Percentiles rank a stretch among this genome's conserved stretches.
Evolutionary conservation across 768 basidiomycete genomes (phyloP).

Genomic region (Cyclocybe aegerita): DNA sequence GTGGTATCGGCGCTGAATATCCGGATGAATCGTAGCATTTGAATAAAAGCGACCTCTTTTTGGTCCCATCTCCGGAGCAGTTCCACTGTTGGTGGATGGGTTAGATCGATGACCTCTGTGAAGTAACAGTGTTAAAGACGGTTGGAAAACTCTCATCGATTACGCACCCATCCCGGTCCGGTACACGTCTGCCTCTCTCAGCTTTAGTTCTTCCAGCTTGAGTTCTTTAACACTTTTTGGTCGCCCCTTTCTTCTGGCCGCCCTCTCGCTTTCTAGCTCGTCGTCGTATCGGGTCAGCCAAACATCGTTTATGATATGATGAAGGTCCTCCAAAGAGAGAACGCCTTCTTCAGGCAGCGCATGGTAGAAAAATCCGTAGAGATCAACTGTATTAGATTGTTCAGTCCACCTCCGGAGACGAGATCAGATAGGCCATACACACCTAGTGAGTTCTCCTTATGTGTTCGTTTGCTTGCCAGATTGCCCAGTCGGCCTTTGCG

Average conservation of each 20-base stretch:
- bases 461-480: slow-evolving; percentile 50
- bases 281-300: slow-evolving; percentile 76
- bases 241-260: slow-evolving; percentile 66
- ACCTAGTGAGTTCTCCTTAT: slow-evolving; percentile 61
- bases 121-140: slow-evolving; percentile 5
- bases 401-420: slow-evolving; percentile 8
- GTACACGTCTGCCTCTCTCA: slow-evolving; percentile 70
- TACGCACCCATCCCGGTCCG: slow-evolving; percentile 76
- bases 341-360: slow-evolving; percentile 61
- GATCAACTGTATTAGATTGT: slow-evolving; percentile 46
- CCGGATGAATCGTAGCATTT: slow-evolving; percentile 73
- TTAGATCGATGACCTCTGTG: slow-evolving; percentile 78
- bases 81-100: slow-evolving; percentile 64
- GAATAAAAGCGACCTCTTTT: slow-evolving; percentile 66
- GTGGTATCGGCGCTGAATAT: slow-evolving; percentile 60
- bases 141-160: not conserved
- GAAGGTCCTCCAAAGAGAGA: slow-evolving; percentile 64
- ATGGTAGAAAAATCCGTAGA: slow-evolving; percentile 76
- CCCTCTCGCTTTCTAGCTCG: slow-evolving; percentile 60
- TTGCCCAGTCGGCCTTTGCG: slow-evolving; percentile 68
- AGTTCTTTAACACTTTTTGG: slow-evolving; percentile 70
- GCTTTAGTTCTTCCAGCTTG: slow-evolving; percentile 69
- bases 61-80: slow-evolving; percentile 81
- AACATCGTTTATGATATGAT: slow-evolving; percentile 58
- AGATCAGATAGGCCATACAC: slow-evolving; percentile 13